Percentiles rank a stretch among this genome's conserved stretches.
Evolutionary conservation across 2,329 filamentous ascomycete genomes (phyloP).

Genomic region (Pseudogymnoascus sp.): DNA sequence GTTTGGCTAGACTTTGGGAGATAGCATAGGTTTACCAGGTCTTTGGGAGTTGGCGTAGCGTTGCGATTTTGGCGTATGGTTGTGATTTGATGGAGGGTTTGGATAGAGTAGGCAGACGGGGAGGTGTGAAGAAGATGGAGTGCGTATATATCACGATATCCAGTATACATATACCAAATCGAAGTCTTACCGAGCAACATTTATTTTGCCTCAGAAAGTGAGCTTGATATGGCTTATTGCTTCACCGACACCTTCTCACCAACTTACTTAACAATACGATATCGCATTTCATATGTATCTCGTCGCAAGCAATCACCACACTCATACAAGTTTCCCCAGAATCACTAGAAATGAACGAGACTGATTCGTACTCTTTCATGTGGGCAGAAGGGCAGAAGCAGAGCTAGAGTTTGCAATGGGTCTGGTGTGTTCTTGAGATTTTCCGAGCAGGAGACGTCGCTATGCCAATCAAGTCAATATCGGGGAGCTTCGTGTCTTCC

Average conservation of each 20-base stretch:
- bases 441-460: too few relatives aligned
- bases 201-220: background rate
- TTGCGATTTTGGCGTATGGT: background rate
- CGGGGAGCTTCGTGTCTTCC: too few relatives aligned
- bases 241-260: too few relatives aligned
- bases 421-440: too few relatives aligned
- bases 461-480: too few relatives aligned
- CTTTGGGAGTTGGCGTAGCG: background rate
- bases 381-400: too few relatives aligned
- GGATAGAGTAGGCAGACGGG: background rate
- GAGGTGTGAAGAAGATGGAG: background rate
- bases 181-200: background rate
- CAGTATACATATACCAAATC: background rate
- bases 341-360: too few relatives aligned
- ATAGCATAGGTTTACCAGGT: background rate
- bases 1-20: conserved; percentile 17
- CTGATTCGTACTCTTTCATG: too few relatives aligned
- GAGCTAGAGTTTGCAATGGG: too few relatives aligned
- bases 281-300: background rate
- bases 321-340: too few relatives aligned
- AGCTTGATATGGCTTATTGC: background rate
- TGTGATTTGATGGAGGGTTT: background rate
- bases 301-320: too few relatives aligned
- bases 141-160: background rate
- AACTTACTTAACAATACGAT: background rate